Percentiles rank a stretch among this genome's conserved stretches.
Evolutionary conservation across 441 rosid species (phyloP).

Genomic region (Euphorbia celastroides): DNA sequence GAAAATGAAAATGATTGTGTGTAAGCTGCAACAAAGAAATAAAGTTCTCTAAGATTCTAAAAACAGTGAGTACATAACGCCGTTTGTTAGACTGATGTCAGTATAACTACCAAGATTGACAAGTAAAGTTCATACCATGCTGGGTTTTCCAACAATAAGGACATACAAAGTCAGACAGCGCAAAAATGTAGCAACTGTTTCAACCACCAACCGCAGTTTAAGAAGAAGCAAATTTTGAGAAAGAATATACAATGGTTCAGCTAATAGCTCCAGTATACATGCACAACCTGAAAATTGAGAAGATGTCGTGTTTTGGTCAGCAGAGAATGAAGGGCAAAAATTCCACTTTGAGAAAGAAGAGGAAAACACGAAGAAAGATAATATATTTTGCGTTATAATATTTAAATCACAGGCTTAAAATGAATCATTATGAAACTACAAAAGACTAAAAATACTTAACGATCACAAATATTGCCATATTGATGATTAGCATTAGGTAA

Average conservation of each 20-base stretch:
- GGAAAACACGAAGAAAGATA: background rate
- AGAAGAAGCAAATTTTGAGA: slow-evolving; percentile 80
- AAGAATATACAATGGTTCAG: slow-evolving; percentile 85
- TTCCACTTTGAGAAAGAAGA: background rate
- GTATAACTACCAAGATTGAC: slow-evolving; percentile 11
- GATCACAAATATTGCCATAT: background rate
- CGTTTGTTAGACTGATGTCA: background rate
- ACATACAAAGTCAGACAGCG: slow-evolving; percentile 70
- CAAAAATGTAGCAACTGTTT: slow-evolving; percentile 67
- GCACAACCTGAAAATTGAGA: slow-evolving; percentile 54
- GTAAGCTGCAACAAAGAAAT: slow-evolving; percentile 4
- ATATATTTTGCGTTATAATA: background rate
- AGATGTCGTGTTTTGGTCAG: slow-evolving; percentile 1
- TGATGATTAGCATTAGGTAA: background rate
- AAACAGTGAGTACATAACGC: background rate
- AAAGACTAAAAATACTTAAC: background rate
- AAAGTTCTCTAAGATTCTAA: background rate
- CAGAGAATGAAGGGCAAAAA: background rate
- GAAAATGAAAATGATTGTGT: background rate
- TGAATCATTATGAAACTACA: background rate
- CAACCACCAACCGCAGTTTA: slow-evolving; percentile 67
- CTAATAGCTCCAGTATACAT: slow-evolving; percentile 81
- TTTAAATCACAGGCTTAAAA: background rate
- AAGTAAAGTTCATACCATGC: slow-evolving; percentile 47
- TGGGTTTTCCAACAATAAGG: slow-evolving; percentile 52